These are phyloP conservation scores for Podila epigama DNA, from an alignment of 192 early-diverging fungal species.

Conservation along the genomic window DNA sequence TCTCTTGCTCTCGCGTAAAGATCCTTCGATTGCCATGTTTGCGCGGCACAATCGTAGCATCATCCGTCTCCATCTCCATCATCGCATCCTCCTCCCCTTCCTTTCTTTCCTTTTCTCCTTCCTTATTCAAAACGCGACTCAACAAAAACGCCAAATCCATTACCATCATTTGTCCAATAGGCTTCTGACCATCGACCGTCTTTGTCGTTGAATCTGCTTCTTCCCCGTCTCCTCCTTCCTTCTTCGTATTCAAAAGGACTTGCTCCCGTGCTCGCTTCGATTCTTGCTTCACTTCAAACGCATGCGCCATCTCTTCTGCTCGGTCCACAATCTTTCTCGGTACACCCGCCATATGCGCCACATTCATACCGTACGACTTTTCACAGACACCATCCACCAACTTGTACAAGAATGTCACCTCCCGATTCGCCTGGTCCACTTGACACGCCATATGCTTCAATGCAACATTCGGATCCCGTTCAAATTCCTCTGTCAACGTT, in stretches of 20 bases:
- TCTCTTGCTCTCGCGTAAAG: slow-evolving; percentile 27
- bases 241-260: no score
- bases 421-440: slow-evolving; percentile 78
- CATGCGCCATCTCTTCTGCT: slow-evolving; percentile 73
- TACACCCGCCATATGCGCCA: slow-evolving; percentile 96
- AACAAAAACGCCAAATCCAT: slow-evolving; percentile 43
- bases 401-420: slow-evolving; percentile 97
- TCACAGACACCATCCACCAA: slow-evolving; percentile 84
- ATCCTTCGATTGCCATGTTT: neutral
- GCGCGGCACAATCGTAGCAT: neutral
- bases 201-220: neutral
- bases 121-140: slow-evolving; percentile 3
- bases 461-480: slow-evolving; percentile 73
- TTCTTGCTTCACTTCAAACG: slow-evolving; percentile 71
- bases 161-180: slow-evolving; percentile 34
- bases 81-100: neutral
- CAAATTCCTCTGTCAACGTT: slow-evolving; percentile 87
- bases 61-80: neutral
- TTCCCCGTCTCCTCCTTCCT: slow-evolving; percentile 14
- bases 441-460: slow-evolving; percentile 91
- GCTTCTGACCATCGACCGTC: slow-evolving; percentile 32
- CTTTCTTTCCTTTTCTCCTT: neutral
- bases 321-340: slow-evolving; percentile 72
- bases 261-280: no score
- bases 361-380: slow-evolving; percentile 98